Percentiles rank a stretch among this genome's conserved stretches.
Conservation (phyloP, 2,329 filamentous ascomycete species). For the Microsporum canis region DNA sequence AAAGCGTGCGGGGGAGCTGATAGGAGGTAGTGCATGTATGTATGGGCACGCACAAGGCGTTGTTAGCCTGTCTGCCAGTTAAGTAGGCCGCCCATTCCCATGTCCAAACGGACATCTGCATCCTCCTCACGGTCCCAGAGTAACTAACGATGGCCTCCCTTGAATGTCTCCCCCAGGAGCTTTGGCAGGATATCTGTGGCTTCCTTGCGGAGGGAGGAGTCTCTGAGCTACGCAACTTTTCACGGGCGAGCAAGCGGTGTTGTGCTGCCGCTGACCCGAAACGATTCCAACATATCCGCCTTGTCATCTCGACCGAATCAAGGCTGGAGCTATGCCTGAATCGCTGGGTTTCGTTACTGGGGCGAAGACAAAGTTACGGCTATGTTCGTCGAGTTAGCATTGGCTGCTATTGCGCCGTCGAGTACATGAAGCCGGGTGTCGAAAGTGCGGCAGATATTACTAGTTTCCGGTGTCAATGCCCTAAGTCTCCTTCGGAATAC, state of each 20-base stretch:
- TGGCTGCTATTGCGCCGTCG: no score
- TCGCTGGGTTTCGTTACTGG: neutral
- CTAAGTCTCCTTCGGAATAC: no score
- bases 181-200: neutral
- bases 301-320: neutral
- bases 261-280: neutral
- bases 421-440: no score
- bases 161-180: neutral
- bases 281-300: neutral
- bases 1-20: no score
- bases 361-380: neutral
- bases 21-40: no score
- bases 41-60: no score
- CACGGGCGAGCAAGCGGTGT: neutral
- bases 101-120: no score
- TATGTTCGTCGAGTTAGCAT: neutral
- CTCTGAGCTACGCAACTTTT: neutral
- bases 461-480: no score
- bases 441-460: no score
- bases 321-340: neutral
- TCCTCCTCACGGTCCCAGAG: no score
- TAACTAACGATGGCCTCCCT: neutral
- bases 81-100: no score
- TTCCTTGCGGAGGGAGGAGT: neutral
- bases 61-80: no score